phyloP scores from a whole-genome alignment of 345 rosid species.

The Boechera divaricarpa region DNA sequence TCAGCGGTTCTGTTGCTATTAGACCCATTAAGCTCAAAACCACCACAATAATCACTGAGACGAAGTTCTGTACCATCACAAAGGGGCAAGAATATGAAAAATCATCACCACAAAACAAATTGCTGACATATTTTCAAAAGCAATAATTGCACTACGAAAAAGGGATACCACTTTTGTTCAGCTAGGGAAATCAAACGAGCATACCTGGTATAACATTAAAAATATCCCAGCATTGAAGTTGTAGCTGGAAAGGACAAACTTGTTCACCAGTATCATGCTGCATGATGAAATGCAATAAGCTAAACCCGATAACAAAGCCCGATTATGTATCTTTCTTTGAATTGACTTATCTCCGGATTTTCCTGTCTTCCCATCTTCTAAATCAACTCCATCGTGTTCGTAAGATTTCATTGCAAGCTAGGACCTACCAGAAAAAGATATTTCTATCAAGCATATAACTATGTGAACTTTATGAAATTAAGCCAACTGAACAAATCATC shows the following conservation, averaged over 20 bases:
- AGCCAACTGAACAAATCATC: not conserved
- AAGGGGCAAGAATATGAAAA: conserved; percentile 1
- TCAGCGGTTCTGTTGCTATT: conserved; percentile 85
- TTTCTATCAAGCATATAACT: not conserved
- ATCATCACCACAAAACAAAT: conserved; percentile 19
- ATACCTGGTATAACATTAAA: conserved; percentile 96
- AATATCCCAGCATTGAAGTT: conserved; percentile 92
- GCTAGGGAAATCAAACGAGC: conserved; percentile 8
- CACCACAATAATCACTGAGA: conserved; percentile 84
- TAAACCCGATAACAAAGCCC: conserved; percentile 83
- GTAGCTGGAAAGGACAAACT: conserved; percentile 93
- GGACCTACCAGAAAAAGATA: conserved; percentile 47
- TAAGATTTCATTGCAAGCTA: conserved; percentile 58
- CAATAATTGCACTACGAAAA: conserved; percentile 4
- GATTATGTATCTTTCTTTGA: conserved; percentile 63
- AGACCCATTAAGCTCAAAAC: conserved; percentile 69
- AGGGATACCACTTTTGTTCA: no score
- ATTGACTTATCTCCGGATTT: conserved; percentile 62
- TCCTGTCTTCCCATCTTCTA: conserved; percentile 80
- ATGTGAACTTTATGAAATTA: not conserved
- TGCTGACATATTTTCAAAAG: conserved; percentile 69
- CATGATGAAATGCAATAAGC: conserved; percentile 97
- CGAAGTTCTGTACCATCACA: conserved; percentile 74
- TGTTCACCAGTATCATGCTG: conserved; percentile 96
- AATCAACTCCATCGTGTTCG: conserved; percentile 68